Conservation (phyloP, 208 protist genomes). For the Leishmania amazonensis region DNA sequence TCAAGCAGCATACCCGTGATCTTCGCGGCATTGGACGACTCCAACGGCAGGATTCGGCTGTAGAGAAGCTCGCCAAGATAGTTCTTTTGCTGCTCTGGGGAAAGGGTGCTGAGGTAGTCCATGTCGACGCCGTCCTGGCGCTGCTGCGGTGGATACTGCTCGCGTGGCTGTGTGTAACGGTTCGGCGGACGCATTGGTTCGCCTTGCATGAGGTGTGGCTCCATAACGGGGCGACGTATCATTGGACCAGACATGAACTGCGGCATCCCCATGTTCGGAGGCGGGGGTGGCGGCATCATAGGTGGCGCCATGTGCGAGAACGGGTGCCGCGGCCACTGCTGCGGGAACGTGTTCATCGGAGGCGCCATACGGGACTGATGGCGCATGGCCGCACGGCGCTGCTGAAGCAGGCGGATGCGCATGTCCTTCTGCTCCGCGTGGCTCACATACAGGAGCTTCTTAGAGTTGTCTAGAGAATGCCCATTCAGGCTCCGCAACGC, state of each 20-base stretch:
- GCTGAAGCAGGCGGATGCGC: slow-evolving; percentile 83
- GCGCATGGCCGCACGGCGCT: slow-evolving; percentile 52
- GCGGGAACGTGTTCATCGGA: slow-evolving; percentile 36
- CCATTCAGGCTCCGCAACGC: slow-evolving; percentile 95
- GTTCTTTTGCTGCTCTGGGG: slow-evolving; percentile 75
- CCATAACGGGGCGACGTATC: slow-evolving; percentile 37
- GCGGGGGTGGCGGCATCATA: slow-evolving; percentile 27
- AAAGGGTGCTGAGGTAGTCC: slow-evolving; percentile 53
- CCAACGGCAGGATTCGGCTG: slow-evolving; percentile 44
- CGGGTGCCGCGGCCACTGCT: slow-evolving; percentile 34
- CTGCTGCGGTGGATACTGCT: slow-evolving; percentile 4
- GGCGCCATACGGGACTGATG: slow-evolving; percentile 36
- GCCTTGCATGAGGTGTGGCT: slow-evolving; percentile 20
- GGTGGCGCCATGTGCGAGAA: slow-evolving; percentile 28
- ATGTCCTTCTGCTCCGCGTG: slow-evolving; percentile 94
- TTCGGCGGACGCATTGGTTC: slow-evolving; percentile 35
- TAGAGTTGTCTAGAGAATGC: slow-evolving; percentile 62
- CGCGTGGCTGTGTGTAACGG: slow-evolving; percentile 32
- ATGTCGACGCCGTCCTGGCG: slow-evolving; percentile 30
- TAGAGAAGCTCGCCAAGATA: slow-evolving; percentile 75
- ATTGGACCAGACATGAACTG: slow-evolving; percentile 39
- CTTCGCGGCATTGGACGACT: slow-evolving; percentile 60
- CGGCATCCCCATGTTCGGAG: slow-evolving; percentile 29
- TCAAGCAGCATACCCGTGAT: slow-evolving; percentile 85
- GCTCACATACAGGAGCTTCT: slow-evolving; percentile 95